Base-by-base conservation (phyloP, 2,329 filamentous ascomycete genomes). In the Alternaria ventricosa region DNA sequence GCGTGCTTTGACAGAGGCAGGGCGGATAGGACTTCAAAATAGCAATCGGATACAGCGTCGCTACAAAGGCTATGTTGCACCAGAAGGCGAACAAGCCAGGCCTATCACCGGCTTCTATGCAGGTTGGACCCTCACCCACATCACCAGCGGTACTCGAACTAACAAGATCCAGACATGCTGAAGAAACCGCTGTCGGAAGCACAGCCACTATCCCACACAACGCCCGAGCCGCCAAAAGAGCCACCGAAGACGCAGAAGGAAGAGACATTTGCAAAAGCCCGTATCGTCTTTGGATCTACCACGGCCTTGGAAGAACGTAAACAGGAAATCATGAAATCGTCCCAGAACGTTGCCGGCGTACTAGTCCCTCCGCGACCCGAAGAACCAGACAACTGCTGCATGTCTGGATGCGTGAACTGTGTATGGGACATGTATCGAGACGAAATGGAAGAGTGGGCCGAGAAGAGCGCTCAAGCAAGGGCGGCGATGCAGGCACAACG, bases 341-440 rank as follows among this genome's bases (percentile, higher is more conserved):
- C 89, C 54, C 87, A 84, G 9, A 84, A 88, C 64, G 84, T 97
- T 59, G 94, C 92, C 1, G 95, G 94, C 4, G 87, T 98, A 1
- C 81, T 88, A 18, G 91, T 98, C 5, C 96, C 96, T 2, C 94
- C 94, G 0, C 87, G 88, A 51, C 96, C 96, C 1, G 86, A 89
- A 51, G 95, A 99, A 81, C 96, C 96, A 4, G 96, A 98, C 75
- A 97, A 99, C 77, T 99, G 96, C 86, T 99, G 96, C 82, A 99
- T 99, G 96, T 96, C 92, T 75, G 96, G 96, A 4, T 99, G 96
- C 78, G 95, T 97, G 53, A 94, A 98, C 79, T 99, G 96, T 79
- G 96, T 98, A 3, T 98, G 94, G 94, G 94, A 97, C 73, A 85
- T 89, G 57, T 98, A 90, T 80, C 87, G 94, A 9, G 95, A 99